phyloP scores from a whole-genome alignment of 768 basidiomycete species.

The Ramaria sp. region DNA sequence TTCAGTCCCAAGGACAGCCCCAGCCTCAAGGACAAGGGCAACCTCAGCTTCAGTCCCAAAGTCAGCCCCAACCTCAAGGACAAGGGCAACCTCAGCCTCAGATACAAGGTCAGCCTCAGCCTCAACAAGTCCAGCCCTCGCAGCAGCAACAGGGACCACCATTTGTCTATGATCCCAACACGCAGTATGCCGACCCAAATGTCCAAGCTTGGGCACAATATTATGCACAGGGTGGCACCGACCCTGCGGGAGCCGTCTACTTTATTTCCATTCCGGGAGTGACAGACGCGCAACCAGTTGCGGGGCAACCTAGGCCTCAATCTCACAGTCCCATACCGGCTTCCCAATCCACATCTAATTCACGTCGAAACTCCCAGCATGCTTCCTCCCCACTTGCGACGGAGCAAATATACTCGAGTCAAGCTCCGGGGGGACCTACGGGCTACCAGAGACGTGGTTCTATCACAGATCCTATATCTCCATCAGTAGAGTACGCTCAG shows the following conservation, averaged over 20 bases:
- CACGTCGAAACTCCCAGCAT: background rate
- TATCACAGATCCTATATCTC: background rate
- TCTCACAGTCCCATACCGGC: background rate
- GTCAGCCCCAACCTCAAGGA: constrained; percentile 10
- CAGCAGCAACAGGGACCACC: constrained; percentile 27
- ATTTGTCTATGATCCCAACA: constrained; percentile 49
- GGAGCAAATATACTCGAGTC: background rate
- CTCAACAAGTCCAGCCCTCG: constrained; percentile 30
- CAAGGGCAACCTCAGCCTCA: constrained; percentile 16
- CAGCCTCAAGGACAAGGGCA: constrained; percentile 5
- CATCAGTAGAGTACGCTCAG: background rate
- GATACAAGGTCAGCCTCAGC: too few relatives aligned
- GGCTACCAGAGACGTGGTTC: background rate
- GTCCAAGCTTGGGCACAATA: constrained; percentile 84
- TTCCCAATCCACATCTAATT: background rate
- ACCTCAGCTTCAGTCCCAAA: constrained; percentile 4
- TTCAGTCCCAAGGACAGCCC: constrained; percentile 9
- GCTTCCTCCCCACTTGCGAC: background rate
- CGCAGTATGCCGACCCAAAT: constrained; percentile 65
- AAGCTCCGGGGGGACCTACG: background rate
- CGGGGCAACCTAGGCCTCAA: background rate
- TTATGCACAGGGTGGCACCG: constrained; percentile 70
- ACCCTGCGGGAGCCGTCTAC: constrained; percentile 67
- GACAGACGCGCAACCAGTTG: constrained; percentile 25
- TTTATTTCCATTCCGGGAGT: constrained; percentile 72